phyloP scores from a whole-genome alignment of 164 flowering plant species.

The Liquidambar formosana region DNA sequence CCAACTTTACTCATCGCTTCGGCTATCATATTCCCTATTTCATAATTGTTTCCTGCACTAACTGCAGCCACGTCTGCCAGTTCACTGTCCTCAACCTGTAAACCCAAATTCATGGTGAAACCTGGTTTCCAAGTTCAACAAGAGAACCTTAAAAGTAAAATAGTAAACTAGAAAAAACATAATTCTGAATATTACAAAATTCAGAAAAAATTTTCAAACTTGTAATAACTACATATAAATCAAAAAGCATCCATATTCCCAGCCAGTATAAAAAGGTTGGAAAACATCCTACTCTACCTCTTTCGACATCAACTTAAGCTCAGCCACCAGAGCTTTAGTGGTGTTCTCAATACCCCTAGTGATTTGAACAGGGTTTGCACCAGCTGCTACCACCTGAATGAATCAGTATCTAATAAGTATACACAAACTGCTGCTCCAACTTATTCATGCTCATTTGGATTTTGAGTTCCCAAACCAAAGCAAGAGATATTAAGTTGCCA shows the following conservation, averaged over 20 bases:
- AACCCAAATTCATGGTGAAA: not conserved
- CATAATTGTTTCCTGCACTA: slow-evolving; percentile 92
- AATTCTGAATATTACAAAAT: too few species aligned
- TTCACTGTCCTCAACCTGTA: slow-evolving; percentile 91
- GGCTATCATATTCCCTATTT: slow-evolving; percentile 91
- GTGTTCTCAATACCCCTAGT: slow-evolving; percentile 96
- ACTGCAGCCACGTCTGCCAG: slow-evolving; percentile 95
- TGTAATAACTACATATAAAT: too few species aligned
- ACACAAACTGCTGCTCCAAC: too few species aligned
- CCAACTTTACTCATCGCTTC: slow-evolving; percentile 95
- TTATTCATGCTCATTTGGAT: too few species aligned
- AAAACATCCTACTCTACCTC: slow-evolving; percentile 45
- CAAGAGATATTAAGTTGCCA: not conserved
- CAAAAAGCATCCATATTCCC: too few species aligned
- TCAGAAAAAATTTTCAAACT: too few species aligned
- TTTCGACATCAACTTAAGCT: slow-evolving; percentile 74
- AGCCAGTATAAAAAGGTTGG: too few species aligned
- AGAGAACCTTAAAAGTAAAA: too few species aligned
- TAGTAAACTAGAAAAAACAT: too few species aligned
- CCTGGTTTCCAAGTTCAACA: too few species aligned
- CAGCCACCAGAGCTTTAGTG: slow-evolving; percentile 70
- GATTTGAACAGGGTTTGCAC: slow-evolving; percentile 90
- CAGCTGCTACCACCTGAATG: slow-evolving; percentile 88
- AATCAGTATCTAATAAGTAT: not conserved
- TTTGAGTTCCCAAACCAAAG: too few species aligned